phyloP scores from a whole-genome alignment of 176 grass and related monocot species.

The Eleusine indica region DNA sequence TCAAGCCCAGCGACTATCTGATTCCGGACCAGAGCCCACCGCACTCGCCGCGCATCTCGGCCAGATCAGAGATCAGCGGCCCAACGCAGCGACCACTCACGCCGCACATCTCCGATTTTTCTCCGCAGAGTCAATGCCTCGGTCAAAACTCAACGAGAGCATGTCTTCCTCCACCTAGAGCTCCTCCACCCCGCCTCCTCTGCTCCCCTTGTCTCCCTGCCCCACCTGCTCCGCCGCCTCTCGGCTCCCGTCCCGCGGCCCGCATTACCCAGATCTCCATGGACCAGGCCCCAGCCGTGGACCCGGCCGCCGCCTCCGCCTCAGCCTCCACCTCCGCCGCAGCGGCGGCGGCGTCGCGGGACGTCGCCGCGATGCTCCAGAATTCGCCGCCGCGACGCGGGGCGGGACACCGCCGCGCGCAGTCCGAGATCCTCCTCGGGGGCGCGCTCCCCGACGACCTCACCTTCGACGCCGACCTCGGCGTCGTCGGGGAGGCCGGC shows the following conservation, averaged over 20 bases:
- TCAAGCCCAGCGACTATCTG: background rate
- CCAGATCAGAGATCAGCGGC: conserved; percentile 19
- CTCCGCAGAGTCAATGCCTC: conserved; percentile 48
- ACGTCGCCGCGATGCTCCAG: conserved; percentile 55
- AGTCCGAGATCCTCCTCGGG: conserved; percentile 74
- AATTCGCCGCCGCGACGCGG: conserved; percentile 48
- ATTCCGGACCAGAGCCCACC: background rate
- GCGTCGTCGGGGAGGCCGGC: conserved; percentile 60
- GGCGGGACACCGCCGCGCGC: conserved; percentile 63
- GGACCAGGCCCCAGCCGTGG: conserved; percentile 18
- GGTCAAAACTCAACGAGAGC: conserved; percentile 52
- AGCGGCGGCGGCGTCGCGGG: conserved; percentile 31
- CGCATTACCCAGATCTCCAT: conserved; percentile 52
- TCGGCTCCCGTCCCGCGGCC: background rate
- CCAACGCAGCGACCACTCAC: conserved; percentile 2
- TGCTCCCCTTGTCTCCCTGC: conserved; percentile 14
- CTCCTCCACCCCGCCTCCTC: background rate
- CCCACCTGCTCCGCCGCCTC: background rate
- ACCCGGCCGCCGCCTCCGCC: conserved; percentile 4
- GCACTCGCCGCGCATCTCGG: background rate
- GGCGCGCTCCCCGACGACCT: conserved; percentile 66
- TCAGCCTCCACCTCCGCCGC: conserved; percentile 23
- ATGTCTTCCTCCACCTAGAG: conserved; percentile 47
- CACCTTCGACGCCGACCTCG: conserved; percentile 73
- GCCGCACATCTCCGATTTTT: background rate